Evolutionary conservation across 768 basidiomycete species (phyloP).

Genomic region (Phlebiopsis flavidoalba): DNA sequence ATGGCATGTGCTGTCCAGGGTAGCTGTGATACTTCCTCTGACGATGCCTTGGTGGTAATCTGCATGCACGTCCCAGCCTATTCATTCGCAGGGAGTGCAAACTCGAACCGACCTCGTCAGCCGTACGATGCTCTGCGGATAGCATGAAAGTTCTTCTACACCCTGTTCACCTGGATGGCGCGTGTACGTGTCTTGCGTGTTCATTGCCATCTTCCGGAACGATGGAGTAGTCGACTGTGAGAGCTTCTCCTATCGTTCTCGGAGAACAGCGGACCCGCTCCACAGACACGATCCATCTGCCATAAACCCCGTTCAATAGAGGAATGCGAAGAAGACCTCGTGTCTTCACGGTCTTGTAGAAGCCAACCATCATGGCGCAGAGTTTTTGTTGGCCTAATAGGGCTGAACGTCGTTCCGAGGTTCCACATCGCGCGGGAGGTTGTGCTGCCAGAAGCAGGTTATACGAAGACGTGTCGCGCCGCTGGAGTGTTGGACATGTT

Average conservation of each 20-base stretch:
- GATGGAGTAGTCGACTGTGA: slow-evolving; percentile 80
- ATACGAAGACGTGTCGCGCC: slow-evolving; percentile 53
- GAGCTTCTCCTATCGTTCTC: slow-evolving; percentile 76
- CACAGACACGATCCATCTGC: slow-evolving; percentile 76
- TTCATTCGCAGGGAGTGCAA: slow-evolving; percentile 65
- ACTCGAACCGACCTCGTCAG: slow-evolving; percentile 77
- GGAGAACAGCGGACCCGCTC: slow-evolving; percentile 63
- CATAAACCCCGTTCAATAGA: slow-evolving; percentile 73
- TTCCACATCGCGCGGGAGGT: slow-evolving; percentile 86
- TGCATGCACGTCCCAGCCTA: slow-evolving; percentile 93
- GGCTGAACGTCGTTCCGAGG: slow-evolving; percentile 55
- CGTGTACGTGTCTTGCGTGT: slow-evolving; percentile 20
- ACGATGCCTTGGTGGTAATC: slow-evolving; percentile 68
- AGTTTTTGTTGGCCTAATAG: slow-evolving; percentile 79
- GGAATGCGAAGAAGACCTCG: slow-evolving; percentile 72
- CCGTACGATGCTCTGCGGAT: slow-evolving; percentile 62
- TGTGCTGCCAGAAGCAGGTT: slow-evolving; percentile 95
- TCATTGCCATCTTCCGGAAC: slow-evolving; percentile 73
- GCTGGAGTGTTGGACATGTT: slow-evolving; percentile 33
- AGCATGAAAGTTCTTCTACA: slow-evolving; percentile 59
- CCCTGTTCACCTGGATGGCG: slow-evolving; percentile 30
- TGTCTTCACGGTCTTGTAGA: slow-evolving; percentile 76
- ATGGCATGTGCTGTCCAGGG: slow-evolving; percentile 69
- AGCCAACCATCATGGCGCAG: slow-evolving; percentile 76
- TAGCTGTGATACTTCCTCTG: slow-evolving; percentile 61